Base-by-base conservation (phyloP, 176 grass and related monocot species). In the Bolboschoenus planiculmis region DNA sequence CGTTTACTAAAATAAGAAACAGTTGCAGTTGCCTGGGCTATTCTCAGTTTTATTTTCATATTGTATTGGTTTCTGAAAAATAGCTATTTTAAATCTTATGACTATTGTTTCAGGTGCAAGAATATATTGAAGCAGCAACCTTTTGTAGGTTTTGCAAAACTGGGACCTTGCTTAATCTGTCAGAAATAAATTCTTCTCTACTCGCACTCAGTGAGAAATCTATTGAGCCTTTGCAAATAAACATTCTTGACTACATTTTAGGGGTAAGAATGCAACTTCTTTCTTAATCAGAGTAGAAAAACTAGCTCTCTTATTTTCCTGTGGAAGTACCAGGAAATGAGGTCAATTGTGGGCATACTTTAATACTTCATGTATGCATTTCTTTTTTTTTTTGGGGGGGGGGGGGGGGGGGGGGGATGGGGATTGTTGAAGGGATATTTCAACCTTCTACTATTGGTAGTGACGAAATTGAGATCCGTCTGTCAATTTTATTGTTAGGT, bases 91-190 rank as follows among this genome's bases (percentile, higher is more conserved):
- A 26, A 23, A 81, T 58, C 15, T 34, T 75, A 29, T 78, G 11
- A 13, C 89, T 58, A 53, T 46, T 84, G 15, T 84, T 98, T 62
- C 82, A 98, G 95, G 87, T 98, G 58, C 95, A 98, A 70, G 92
- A 98, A 86, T 98, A 93, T 87, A 89, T 98, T 0, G 95, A 98
- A 93, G 95, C 95, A 59, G 92, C 95, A 79, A 87, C 92, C 4
- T 81, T 98, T 31, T 95, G 90, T 86, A 86, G 90, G 78, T 98
- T 98, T 88, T 98, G 92, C 84, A 93, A 93, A 86, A 88, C 90
- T 63, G 95, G 95, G 60, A 89, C 90, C 39, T 87, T 98, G 74
- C 85, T 98, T 80, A 93, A 85, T 95, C 87, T 98, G 29, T 83
- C 79, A 79, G 95, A 98, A 87, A 92, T 98, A 27, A 98, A 98